These are phyloP conservation scores for Phoenix dactylifera DNA, from an alignment of 176 grass and related monocot genomes.

Conservation along the genomic window DNA sequence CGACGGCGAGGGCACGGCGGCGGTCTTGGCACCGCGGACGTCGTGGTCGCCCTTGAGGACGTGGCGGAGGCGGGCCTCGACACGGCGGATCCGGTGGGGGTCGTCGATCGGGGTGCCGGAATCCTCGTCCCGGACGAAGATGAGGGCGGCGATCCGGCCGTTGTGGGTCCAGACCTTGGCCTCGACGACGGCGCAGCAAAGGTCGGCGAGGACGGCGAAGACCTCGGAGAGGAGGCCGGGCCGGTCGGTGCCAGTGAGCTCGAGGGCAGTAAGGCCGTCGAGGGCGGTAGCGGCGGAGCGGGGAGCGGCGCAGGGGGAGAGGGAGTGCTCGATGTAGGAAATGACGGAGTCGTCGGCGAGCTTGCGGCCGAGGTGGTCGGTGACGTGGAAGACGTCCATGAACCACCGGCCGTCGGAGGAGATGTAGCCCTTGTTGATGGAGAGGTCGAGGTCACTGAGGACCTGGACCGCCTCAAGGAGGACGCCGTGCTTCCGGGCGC, in stretches of 20 bases:
- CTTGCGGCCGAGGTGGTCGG: slow-evolving; percentile 5
- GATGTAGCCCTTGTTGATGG: slow-evolving; percentile 21
- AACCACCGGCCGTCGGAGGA: slow-evolving; percentile 20
- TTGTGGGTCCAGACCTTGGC: slow-evolving; percentile 13
- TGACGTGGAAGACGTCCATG: slow-evolving; percentile 27
- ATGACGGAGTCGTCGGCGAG: slow-evolving; percentile 7
- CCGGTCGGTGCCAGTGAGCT: slow-evolving; percentile 13
- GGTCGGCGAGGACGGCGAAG: slow-evolving; percentile 16
- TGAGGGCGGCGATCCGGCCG: slow-evolving; percentile 1
- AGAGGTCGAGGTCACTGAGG: slow-evolving; percentile 4
- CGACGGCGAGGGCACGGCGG: background rate
- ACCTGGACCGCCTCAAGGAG: background rate
- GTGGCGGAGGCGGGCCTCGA: slow-evolving; percentile 10
- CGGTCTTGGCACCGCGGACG: background rate
- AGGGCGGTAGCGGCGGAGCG: background rate
- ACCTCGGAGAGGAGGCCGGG: slow-evolving; percentile 16
- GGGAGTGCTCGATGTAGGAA: slow-evolving; percentile 6
- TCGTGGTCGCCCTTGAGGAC: slow-evolving; percentile 13
- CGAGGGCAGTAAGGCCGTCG: slow-evolving; percentile 1
- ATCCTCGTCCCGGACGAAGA: slow-evolving; percentile 6
- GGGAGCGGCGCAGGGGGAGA: background rate
- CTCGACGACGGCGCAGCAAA: background rate
- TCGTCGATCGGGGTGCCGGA: slow-evolving; percentile 11
- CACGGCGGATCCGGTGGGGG: background rate
- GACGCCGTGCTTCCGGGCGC: too few relatives aligned